A percentile compares a stretch with the other conserved stretches of the same genome.
Evolutionary conservation across 352 stramenopile genomes (phyloP).

Genomic region (Thalassiosira exigua): DNA sequence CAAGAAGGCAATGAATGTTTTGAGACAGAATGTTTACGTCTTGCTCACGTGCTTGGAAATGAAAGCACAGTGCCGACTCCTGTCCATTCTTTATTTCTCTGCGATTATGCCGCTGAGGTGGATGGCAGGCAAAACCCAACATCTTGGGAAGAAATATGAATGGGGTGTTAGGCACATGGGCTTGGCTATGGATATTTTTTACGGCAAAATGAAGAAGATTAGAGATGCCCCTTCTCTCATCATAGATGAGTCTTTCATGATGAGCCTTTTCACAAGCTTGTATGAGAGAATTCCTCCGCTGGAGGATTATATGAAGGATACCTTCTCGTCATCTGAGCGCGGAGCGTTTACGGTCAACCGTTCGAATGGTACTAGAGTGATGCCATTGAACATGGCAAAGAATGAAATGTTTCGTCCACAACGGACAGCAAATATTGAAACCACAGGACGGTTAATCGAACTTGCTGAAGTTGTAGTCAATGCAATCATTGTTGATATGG

Average conservation of each 20-base stretch:
- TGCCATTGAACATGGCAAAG: not conserved
- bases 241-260: constrained; percentile 33
- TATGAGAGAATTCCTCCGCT: not conserved
- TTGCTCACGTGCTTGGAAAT: constrained; percentile 26
- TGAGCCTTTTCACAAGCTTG: constrained; percentile 11
- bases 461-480: not conserved
- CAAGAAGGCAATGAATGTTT: constrained; percentile 2
- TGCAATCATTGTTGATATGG: constrained; percentile 13
- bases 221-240: not conserved
- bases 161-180: constrained; percentile 5
- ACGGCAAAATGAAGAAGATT: constrained; percentile 20
- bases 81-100: constrained; percentile 29
- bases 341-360: not conserved
- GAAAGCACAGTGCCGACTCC: constrained; percentile 11
- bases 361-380: not conserved
- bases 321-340: not conserved
- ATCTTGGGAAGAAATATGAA: not conserved
- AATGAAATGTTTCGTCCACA: constrained; percentile 20
- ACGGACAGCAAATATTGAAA: constrained; percentile 6
- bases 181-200: constrained; percentile 10
- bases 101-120: constrained; percentile 19
- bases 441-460: not conserved
- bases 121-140: constrained; percentile 15
- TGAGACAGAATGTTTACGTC: constrained; percentile 36
- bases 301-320: not conserved